Evolutionary conservation across 2,329 filamentous ascomycete species (phyloP), one percentile per base, ranked within the genome.

Genomic region (Beauveria scarabaeidicola): DNA sequence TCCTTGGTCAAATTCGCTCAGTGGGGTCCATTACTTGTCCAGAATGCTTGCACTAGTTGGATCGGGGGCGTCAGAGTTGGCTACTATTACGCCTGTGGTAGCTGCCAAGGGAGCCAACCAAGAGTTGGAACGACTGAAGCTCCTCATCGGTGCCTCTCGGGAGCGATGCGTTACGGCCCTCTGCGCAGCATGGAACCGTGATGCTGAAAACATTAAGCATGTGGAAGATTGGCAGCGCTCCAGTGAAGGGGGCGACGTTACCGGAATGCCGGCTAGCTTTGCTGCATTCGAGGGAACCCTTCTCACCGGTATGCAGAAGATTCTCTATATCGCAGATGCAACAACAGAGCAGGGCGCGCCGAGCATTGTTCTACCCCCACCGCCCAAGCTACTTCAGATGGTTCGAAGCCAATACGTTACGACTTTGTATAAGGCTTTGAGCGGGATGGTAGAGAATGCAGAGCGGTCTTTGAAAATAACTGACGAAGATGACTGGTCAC

Each of bases 361-460:
- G 51, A 86, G 90, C 67, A 91, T 99, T 64, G 86, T 97, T 60
- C 82, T 88, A 25, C 88, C 93, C 19, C 95, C 94, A 5, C 87
- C 91, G 40, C 81, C 87, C 8, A 99, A 97, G 72, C 77, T 97
- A 47, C 78, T 97, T 47, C 90, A 96, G 71, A 91, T 92, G 83
- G 91, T 97, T 17, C 84, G 92, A 64, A 88, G 86, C 64, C 91
- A 96, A 69, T 99, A 99, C 69, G 91, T 96, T 17, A 91, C 88
- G 7, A 96, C 92, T 61, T 77, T 99, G 47, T 97, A 97, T 74
- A 96, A 96, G 72, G 91, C 91, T 7, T 76, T 99, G 41, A 95
- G 90, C 67, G 94, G 93, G 23, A 93, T 99, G 85, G 91, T 99
- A 1, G 94, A 97, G 74, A 97, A 96, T 72, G 93, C 94, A 3